Percentiles rank a stretch among this genome's conserved stretches.
These are phyloP conservation scores for Mycena alexandri DNA, from an alignment of 768 basidiomycete species.

Conservation along the genomic window DNA sequence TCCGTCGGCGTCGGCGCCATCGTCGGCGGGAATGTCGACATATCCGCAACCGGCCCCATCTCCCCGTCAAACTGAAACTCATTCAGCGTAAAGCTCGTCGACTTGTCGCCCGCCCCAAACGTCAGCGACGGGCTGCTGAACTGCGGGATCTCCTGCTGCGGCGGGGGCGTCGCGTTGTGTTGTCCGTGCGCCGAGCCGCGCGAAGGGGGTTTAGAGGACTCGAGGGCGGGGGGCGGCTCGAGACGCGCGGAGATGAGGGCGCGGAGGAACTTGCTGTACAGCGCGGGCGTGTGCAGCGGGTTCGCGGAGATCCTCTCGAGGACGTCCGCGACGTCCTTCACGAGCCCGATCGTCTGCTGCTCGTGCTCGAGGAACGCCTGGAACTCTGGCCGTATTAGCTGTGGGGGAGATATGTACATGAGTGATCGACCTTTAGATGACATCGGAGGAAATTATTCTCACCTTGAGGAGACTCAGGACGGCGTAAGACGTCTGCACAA, in stretches of 20 bases:
- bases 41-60: constrained; percentile 87
- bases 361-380: constrained; percentile 81
- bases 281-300: constrained; percentile 87
- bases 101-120: constrained; percentile 23
- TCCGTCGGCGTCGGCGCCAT: constrained; percentile 70
- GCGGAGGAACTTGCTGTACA: constrained; percentile 88
- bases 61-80: constrained; percentile 84
- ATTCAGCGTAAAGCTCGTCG: constrained; percentile 49
- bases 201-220: constrained; percentile 39
- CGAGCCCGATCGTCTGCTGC: constrained; percentile 74
- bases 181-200: constrained; percentile 26
- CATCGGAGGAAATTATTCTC: constrained; percentile 35
- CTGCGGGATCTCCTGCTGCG: constrained; percentile 20
- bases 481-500: constrained; percentile 93
- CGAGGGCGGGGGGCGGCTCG: constrained; percentile 38
- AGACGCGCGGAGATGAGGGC: constrained; percentile 75
- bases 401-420: background rate
- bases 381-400: constrained; percentile 91
- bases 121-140: constrained; percentile 30
- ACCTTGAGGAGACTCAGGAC: constrained; percentile 94
- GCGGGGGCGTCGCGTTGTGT: background rate
- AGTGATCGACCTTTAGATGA: too few relatives aligned
- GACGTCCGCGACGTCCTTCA: constrained; percentile 84
- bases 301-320: constrained; percentile 85
- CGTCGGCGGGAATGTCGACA: constrained; percentile 89